A percentile compares a stretch with the other conserved stretches of the same genome.
These are phyloP conservation scores for Letharia lupina DNA, from an alignment of 495 filamentous ascomycete species.

Conservation along the genomic window DNA sequence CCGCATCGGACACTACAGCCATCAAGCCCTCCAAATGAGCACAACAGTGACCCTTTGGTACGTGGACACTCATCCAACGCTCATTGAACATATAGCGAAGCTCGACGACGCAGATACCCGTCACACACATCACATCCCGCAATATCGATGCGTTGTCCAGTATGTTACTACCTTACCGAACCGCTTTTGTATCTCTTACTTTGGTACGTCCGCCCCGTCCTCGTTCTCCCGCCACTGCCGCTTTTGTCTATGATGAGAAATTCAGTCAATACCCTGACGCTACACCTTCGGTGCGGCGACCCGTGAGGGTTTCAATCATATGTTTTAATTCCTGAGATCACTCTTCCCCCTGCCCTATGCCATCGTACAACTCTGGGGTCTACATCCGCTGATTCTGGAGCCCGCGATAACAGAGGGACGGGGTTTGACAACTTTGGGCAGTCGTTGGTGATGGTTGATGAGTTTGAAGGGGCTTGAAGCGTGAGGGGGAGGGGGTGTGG, in stretches of 20 bases:
- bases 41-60: not conserved
- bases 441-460: too few relatives aligned
- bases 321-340: slow-evolving; percentile 6
- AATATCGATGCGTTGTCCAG: not conserved
- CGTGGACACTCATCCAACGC: not conserved
- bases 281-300: not conserved
- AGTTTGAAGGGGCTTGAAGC: too few relatives aligned
- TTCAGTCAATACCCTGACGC: slow-evolving; percentile 1
- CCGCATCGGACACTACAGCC: not conserved
- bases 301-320: not conserved
- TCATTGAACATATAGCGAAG: not conserved
- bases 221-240: not conserved
- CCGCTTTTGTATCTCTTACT: not conserved
- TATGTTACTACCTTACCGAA: not conserved
- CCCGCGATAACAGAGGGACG: too few relatives aligned
- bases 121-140: not conserved
- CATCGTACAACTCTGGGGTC: too few relatives aligned
- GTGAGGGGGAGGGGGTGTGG: too few relatives aligned
- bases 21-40: not conserved
- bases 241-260: not conserved
- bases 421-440: too few relatives aligned
- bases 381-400: not conserved
- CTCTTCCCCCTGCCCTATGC: not conserved
- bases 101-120: not conserved
- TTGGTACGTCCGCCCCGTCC: not conserved